A percentile compares a stretch with the other conserved stretches of the same genome.
Conservation (phyloP, 352 stramenopile genomes). For the Phytophthora pistaciae region DNA sequence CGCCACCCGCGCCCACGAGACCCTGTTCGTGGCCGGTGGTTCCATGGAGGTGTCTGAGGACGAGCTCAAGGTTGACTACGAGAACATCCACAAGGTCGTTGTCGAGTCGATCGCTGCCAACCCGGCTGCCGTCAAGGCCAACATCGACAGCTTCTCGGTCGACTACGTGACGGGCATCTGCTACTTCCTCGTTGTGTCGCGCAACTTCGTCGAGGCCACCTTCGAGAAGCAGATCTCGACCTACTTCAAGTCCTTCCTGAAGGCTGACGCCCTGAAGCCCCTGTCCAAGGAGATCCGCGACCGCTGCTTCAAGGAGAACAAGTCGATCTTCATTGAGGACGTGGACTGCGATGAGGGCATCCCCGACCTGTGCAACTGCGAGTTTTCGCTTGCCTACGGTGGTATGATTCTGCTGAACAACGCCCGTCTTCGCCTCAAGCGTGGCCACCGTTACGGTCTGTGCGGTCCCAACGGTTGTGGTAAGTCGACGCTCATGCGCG, state of each 20-base stretch:
- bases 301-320: constrained; percentile 91
- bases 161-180: constrained; percentile 90
- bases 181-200: constrained; percentile 88
- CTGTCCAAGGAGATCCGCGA: constrained; percentile 82
- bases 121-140: constrained; percentile 31
- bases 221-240: constrained; percentile 93
- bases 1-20: constrained; percentile 93
- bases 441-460: constrained; percentile 94
- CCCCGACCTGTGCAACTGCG: constrained; percentile 98
- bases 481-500: constrained; percentile 98
- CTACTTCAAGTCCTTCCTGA: constrained; percentile 92
- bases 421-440: constrained; percentile 91
- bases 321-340: constrained; percentile 94
- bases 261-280: constrained; percentile 67
- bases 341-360: constrained; percentile 97
- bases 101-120: constrained; percentile 78
- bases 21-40: constrained; percentile 95
- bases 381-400: constrained; percentile 98
- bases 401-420: constrained; percentile 94
- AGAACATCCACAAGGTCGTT: constrained; percentile 79
- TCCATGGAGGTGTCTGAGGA: constrained; percentile 92
- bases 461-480: constrained; percentile 94
- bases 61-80: constrained; percentile 94
- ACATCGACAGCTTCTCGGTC: constrained; percentile 91
- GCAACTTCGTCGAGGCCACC: constrained; percentile 95